A percentile compares a stretch with the other conserved stretches of the same genome.
Conservation (phyloP, 257 asterid genomes). For the Fraxinus anomala region DNA sequence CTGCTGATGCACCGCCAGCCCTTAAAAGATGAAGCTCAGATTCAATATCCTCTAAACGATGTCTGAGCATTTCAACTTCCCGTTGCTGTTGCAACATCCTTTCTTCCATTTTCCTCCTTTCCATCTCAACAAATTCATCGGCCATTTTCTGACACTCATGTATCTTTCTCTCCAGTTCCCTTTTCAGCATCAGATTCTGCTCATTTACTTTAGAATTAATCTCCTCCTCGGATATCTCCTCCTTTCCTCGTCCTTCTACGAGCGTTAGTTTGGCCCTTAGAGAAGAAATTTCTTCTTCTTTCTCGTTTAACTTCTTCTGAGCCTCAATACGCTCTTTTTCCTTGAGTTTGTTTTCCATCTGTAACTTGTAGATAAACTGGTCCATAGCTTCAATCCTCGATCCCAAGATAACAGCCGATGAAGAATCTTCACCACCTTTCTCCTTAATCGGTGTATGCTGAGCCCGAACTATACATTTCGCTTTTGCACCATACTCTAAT, state of each 20-base stretch:
- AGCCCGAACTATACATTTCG: slow-evolving; percentile 87
- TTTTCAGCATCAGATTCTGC: slow-evolving; percentile 41
- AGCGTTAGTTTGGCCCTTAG: slow-evolving; percentile 58
- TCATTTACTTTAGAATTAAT: slow-evolving; percentile 60
- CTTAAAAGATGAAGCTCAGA: slow-evolving; percentile 50
- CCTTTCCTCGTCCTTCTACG: slow-evolving; percentile 41
- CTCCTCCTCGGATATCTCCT: slow-evolving; percentile 48
- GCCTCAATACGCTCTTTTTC: slow-evolving; percentile 71
- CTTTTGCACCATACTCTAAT: slow-evolving; percentile 92
- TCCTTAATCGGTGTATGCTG: slow-evolving; percentile 78
- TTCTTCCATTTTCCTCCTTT: slow-evolving; percentile 78
- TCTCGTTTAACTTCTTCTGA: slow-evolving; percentile 54
- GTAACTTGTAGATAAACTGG: slow-evolving; percentile 73
- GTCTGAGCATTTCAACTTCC: slow-evolving; percentile 73
- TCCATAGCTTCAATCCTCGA: slow-evolving; percentile 84
- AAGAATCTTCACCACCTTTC: slow-evolving; percentile 70
- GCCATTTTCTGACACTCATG: slow-evolving; percentile 66
- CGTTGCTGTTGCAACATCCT: slow-evolving; percentile 55
- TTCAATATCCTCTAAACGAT: slow-evolving; percentile 76
- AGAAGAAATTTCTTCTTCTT: slow-evolving; percentile 65
- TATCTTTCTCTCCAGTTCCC: slow-evolving; percentile 66
- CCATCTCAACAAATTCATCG: slow-evolving; percentile 59
- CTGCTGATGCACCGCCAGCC: slow-evolving; percentile 49
- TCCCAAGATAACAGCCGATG: slow-evolving; percentile 64
- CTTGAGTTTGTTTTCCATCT: slow-evolving; percentile 64